A percentile compares a stretch with the other conserved stretches of the same genome.
Conservation (phyloP, 1,284 basidiomycete species). For the Butyriboletus appendiculatus region DNA sequence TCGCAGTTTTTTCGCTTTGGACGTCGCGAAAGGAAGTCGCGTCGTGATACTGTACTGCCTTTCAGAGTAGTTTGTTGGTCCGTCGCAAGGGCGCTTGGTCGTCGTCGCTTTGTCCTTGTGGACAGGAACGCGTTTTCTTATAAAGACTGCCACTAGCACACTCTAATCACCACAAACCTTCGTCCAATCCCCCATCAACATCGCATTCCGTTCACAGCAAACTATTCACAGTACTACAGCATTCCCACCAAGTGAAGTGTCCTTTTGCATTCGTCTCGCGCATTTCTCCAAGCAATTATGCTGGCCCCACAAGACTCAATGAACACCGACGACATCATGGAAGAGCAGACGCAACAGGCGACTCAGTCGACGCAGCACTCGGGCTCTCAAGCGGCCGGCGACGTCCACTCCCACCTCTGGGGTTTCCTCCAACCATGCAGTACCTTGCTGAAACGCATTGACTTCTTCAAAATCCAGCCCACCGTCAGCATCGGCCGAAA, state of each 20-base stretch:
- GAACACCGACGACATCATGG: slow-evolving; percentile 28
- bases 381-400: slow-evolving; percentile 26
- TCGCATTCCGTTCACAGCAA: neutral
- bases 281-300: slow-evolving; percentile 8
- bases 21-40: no score
- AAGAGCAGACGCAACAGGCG: slow-evolving; percentile 50
- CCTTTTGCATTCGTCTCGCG: neutral
- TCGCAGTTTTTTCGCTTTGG: slow-evolving; percentile 7
- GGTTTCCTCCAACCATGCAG: slow-evolving; percentile 67
- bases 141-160: slow-evolving; percentile 13
- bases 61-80: slow-evolving; percentile 21
- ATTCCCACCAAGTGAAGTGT: neutral
- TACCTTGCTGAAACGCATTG: slow-evolving; percentile 49
- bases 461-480: slow-evolving; percentile 55
- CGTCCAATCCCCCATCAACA: neutral
- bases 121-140: slow-evolving; percentile 14
- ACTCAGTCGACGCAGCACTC: slow-evolving; percentile 50
- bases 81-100: neutral
- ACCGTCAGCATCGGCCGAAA: slow-evolving; percentile 58
- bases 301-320: slow-evolving; percentile 24
- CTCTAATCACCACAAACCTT: neutral
- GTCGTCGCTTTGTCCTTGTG: slow-evolving; percentile 19
- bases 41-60: slow-evolving; percentile 7
- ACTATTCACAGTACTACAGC: neutral
- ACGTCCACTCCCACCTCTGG: slow-evolving; percentile 57